phyloP scores from a whole-genome alignment of 2,329 filamentous ascomycete species.

The Chaetomium strumarium region DNA sequence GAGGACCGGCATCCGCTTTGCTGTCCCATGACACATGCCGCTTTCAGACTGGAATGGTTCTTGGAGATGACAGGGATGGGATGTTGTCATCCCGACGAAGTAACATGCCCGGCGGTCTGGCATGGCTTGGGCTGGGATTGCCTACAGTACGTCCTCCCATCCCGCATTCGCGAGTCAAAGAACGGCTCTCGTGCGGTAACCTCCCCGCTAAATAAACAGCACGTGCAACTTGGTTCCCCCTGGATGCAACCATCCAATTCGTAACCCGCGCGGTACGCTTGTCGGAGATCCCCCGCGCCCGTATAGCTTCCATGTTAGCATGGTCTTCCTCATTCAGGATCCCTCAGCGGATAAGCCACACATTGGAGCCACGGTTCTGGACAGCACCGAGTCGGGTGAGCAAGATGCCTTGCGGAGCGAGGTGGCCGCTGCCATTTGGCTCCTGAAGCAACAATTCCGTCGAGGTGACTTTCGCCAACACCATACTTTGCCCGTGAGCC shows the following conservation, averaged over 20 bases:
- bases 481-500: slow-evolving; percentile 5
- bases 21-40: background rate
- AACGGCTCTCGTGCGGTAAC: background rate
- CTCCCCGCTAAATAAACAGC: background rate
- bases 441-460: slow-evolving; percentile 2
- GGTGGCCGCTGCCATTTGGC: slow-evolving; percentile 1
- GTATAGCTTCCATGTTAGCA: background rate
- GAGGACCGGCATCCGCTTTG: slow-evolving; percentile 5
- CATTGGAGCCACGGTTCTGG: background rate
- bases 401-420: background rate
- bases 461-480: background rate
- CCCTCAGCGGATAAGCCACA: background rate
- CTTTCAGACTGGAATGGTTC: background rate
- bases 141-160: background rate
- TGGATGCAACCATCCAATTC: background rate
- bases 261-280: background rate
- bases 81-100: background rate
- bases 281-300: background rate
- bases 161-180: background rate
- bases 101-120: background rate
- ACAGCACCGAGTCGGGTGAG: background rate
- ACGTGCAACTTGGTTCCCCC: background rate
- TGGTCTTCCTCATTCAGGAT: background rate
- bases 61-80: background rate
- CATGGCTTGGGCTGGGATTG: background rate